Conservation (phyloP, 768 basidiomycete species). For the Boletellus emodensis region DNA sequence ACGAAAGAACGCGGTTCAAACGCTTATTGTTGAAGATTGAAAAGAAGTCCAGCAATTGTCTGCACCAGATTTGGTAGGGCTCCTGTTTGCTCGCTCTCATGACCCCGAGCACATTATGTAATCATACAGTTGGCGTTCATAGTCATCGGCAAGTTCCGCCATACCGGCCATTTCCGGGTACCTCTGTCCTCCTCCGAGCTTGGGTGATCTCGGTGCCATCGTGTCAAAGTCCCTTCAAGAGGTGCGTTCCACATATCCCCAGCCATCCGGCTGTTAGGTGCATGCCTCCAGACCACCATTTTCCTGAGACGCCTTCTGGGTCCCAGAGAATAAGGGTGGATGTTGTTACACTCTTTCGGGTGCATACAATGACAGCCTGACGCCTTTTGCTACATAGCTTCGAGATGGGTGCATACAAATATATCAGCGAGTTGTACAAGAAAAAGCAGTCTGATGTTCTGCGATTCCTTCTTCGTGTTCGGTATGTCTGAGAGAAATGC, state of each 20-base stretch:
- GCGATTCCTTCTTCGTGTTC: conserved; percentile 95
- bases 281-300: conserved; percentile 1
- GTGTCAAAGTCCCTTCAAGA: conserved; percentile 24
- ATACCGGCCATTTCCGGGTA: conserved; percentile 18
- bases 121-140: too few relatives aligned
- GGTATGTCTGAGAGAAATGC: conserved; percentile 45
- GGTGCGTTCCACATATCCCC: conserved; percentile 22
- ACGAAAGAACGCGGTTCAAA: conserved; percentile 13
- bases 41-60: background rate
- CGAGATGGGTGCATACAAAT: conserved; percentile 94
- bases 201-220: conserved; percentile 9
- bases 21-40: conserved; percentile 14
- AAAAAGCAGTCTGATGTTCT: conserved; percentile 98
- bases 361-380: conserved; percentile 11
- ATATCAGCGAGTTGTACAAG: conserved; percentile 96
- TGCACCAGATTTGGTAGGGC: conserved; percentile 6
- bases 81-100: too few relatives aligned
- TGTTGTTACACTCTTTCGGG: conserved; percentile 15
- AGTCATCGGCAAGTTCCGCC: conserved; percentile 25
- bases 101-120: too few relatives aligned
- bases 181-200: conserved; percentile 1
- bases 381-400: conserved; percentile 29
- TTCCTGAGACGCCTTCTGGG: background rate
- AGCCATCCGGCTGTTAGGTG: background rate
- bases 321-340: conserved; percentile 22